These are phyloP conservation scores for Blastomyces gilchristii DNA, from an alignment of 2,329 filamentous ascomycete species.

Conservation along the genomic window DNA sequence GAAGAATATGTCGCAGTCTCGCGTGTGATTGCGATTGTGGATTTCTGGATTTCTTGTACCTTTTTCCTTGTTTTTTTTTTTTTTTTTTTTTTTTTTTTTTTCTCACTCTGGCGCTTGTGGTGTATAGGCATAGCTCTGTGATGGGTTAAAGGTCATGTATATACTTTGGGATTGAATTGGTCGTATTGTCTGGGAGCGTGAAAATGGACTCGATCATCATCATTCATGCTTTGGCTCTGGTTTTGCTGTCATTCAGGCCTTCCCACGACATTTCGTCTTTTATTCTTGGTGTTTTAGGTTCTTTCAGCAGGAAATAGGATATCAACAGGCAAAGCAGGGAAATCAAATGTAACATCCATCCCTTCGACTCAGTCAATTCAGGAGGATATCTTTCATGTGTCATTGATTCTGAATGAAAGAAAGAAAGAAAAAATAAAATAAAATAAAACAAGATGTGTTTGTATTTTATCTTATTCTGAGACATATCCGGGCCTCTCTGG, in stretches of 20 bases:
- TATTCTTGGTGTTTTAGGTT: background rate
- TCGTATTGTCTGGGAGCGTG: constrained; percentile 13
- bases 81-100: constrained; percentile 3
- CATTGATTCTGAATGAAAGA: background rate
- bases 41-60: background rate
- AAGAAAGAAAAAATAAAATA: too few relatives aligned
- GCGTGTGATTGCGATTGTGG: constrained; percentile 21
- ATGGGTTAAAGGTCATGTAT: constrained; percentile 1
- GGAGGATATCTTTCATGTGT: background rate
- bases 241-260: background rate
- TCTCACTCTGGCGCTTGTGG: background rate
- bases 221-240: background rate
- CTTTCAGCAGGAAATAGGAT: background rate
- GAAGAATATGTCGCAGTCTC: constrained; percentile 44
- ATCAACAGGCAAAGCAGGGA: background rate
- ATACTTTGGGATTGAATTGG: constrained; percentile 3
- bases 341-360: background rate
- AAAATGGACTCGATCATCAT: constrained; percentile 1
- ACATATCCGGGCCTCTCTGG: too few relatives aligned
- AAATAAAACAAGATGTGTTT: background rate
- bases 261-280: background rate
- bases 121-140: background rate
- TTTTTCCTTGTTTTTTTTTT: background rate
- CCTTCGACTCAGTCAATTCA: background rate
- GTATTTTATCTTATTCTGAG: background rate